Evolutionary conservation across 179 eudicot genomes (phyloP).

Genomic region (Amaranthus tricolor): DNA sequence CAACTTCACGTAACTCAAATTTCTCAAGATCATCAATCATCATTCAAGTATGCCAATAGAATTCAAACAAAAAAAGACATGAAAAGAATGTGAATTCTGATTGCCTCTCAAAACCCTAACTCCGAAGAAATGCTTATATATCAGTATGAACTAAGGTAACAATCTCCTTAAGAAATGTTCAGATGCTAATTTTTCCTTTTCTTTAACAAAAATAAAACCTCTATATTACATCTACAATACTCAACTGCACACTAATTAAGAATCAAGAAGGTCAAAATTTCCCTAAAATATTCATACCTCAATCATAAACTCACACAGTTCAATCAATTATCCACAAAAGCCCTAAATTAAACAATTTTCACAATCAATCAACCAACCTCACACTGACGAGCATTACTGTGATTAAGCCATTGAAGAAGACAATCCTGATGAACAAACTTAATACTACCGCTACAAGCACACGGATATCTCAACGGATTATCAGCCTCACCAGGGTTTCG

Average conservation of each 20-base stretch:
- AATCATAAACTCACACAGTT: not conserved
- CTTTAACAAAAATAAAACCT: not conserved
- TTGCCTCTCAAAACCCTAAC: slow-evolving; percentile 8
- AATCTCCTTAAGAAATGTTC: too few species aligned
- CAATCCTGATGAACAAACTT: slow-evolving; percentile 97
- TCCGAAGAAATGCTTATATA: not conserved
- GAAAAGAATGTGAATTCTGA: slow-evolving; percentile 3
- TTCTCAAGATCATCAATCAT: not conserved
- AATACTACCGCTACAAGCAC: slow-evolving; percentile 97
- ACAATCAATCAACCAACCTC: slow-evolving; percentile 47
- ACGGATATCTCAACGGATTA: slow-evolving; percentile 83
- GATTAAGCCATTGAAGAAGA: slow-evolving; percentile 99
- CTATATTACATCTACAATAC: not conserved
- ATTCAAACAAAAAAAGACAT: not conserved
- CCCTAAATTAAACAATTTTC: not conserved
- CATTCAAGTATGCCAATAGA: not conserved
- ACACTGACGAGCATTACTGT: slow-evolving; percentile 93
- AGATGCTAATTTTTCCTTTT: not conserved
- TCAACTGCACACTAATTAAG: not conserved
- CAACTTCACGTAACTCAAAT: slow-evolving; percentile 11
- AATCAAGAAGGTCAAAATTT: not conserved
- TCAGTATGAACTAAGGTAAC: too few species aligned
- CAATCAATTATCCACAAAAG: not conserved
- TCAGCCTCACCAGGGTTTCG: slow-evolving; percentile 86
- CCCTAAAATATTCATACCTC: not conserved